Evolutionary conservation across 2,329 filamentous ascomycete genomes (phyloP).

Genomic region (Thielaviopsis cerberus): DNA sequence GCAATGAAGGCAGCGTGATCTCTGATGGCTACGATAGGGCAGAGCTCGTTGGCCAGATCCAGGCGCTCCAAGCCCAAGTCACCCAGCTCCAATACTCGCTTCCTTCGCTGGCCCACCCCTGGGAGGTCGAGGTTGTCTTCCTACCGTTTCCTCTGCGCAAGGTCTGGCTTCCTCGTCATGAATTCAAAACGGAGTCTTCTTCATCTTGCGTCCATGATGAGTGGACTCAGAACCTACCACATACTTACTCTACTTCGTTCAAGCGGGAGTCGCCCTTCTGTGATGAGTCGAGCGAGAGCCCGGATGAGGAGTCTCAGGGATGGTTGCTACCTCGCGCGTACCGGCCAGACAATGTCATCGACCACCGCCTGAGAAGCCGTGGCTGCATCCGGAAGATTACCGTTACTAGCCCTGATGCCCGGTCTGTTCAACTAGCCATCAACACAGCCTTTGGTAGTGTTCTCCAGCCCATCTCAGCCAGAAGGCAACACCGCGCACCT

Average conservation of each 20-base stretch:
- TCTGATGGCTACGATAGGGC: conserved; percentile 25
- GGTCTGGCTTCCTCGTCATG: conserved; percentile 32
- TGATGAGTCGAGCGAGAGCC: conserved; percentile 26
- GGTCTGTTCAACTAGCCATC: conserved; percentile 48
- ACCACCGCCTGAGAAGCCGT: conserved; percentile 54
- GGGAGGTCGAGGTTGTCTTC: conserved; percentile 60
- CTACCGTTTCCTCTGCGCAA: conserved; percentile 47
- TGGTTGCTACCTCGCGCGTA: conserved; percentile 55
- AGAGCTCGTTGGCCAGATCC: conserved; percentile 32
- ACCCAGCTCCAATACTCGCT: conserved; percentile 38
- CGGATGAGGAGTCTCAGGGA: conserved; percentile 29
- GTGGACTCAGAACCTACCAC: conserved; percentile 33
- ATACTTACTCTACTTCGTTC: conserved; percentile 26
- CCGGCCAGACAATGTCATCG: conserved; percentile 40
- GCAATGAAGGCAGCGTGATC: conserved; percentile 26
- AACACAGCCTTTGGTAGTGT: conserved; percentile 41
- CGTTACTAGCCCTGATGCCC: conserved; percentile 43
- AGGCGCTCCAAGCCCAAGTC: conserved; percentile 31
- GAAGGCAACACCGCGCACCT: neutral
- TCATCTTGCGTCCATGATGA: conserved; percentile 24
- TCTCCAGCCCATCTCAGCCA: conserved; percentile 17
- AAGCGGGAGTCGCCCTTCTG: conserved; percentile 29
- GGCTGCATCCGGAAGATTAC: conserved; percentile 49
- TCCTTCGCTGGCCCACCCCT: conserved; percentile 37
- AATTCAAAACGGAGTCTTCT: conserved; percentile 25